Base-by-base conservation (phyloP, 1,284 basidiomycete species). In the Leccinum huronense region DNA sequence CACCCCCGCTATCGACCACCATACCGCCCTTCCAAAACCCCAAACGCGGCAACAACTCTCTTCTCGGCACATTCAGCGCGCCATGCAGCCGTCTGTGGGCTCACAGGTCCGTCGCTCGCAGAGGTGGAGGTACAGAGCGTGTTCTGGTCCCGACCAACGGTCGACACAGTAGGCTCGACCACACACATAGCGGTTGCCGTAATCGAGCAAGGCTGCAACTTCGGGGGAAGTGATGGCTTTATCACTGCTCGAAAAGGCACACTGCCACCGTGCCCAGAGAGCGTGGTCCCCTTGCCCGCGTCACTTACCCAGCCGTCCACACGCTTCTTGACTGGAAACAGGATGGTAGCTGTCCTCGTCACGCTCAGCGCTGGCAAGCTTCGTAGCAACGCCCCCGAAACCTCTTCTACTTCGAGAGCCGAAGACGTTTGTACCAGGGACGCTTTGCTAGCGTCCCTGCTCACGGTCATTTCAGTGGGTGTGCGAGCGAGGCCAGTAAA, bases 1-100 rank as follows among this genome's bases (percentile, higher is more conserved):
- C 36, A 36, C 11, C 11, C 7, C 36, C 36, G 11, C 14, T 38
- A 38, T 14, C 14, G 38, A 38, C 13, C 38, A 38, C 13, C 13
- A 38, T 71, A 63, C 70, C 66, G 63, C 34, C 11, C 10, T 38
- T 69, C 61, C 57, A 73, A 58, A 60, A 75, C 13, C n/a, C 42
- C 51, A 76, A 62, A 6, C 66, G 69, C 10, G 75, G 75, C 60
- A 77, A 65, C 7, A 76, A 23, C 23, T 23, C 48, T 68, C 19
- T 69, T 69, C 40, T 72, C 63, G 4, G 68, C 69, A 3, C 71
- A 70, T 57, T 67, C 60, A 1, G 64, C 66, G 13, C 66, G 69
- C 11, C 68, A 69, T 38, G 65, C 61, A 16, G 66, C 70, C 5
- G 61, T 73, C 58, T 65, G 66, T 48, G 72, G 64, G 33, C 64